These are phyloP conservation scores for Lagerstroemia speciosa DNA, from an alignment of 345 rosid species.

Conservation along the genomic window DNA sequence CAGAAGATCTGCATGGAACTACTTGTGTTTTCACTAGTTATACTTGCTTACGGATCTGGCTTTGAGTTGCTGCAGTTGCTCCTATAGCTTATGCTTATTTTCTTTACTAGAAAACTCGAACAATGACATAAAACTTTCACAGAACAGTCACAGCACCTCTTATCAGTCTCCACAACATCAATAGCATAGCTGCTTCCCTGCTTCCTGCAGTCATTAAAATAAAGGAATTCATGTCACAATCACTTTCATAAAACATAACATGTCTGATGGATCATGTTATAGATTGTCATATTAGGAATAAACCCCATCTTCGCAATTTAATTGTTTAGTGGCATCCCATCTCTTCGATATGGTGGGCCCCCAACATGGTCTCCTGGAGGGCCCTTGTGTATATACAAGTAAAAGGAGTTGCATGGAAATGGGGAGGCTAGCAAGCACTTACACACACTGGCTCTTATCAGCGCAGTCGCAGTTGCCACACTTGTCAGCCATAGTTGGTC, in stretches of 20 bases:
- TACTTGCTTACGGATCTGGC: background rate
- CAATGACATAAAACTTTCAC: background rate
- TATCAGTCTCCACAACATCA: constrained; percentile 52
- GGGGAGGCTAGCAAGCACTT: constrained; percentile 13
- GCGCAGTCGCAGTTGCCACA: constrained; percentile 78
- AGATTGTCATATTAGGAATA: too few relatives aligned
- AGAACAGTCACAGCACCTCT: constrained; percentile 28
- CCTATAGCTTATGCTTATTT: background rate
- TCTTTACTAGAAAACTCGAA: background rate
- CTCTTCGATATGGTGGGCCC: background rate
- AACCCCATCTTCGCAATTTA: background rate
- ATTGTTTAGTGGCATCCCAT: background rate
- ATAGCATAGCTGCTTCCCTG: constrained; percentile 52
- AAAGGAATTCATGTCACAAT: constrained; percentile 22
- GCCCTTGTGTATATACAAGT: too few relatives aligned
- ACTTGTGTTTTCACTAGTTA: background rate
- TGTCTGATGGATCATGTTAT: background rate
- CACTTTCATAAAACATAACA: background rate
- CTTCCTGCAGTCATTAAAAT: constrained; percentile 3
- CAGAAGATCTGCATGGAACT: background rate
- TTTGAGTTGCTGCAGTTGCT: background rate
- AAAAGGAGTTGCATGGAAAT: background rate
- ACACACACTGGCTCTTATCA: constrained; percentile 73
- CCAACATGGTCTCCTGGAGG: too few relatives aligned
- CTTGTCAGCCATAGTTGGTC: constrained; percentile 50